Evolutionary conservation across 257 asterid genomes (phyloP), one percentile per base, ranked within the genome.

Genomic region (Rehmannia glutinosa): DNA sequence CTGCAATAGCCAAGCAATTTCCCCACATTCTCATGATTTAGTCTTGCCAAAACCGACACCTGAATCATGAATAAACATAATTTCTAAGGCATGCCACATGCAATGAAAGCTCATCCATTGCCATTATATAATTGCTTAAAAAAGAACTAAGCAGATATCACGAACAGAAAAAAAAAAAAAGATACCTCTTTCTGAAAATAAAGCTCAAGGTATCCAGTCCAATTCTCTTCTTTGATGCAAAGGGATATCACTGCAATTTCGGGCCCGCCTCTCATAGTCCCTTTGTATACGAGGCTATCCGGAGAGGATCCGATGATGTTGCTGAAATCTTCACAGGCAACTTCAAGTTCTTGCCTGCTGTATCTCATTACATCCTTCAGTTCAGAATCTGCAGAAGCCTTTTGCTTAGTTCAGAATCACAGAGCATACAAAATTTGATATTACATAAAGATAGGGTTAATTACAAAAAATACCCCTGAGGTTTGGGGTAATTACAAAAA

Each of bases 271-370:
- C 83, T 83, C 55, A 86, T 69, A 35, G 86, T 93, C 63, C 98
- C 98, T 80, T 93, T 93, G 76, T 87, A 93, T 15, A 93, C 90
- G 45, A 83, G 75, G 69, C 87, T 82, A 68, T 85, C 86, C 0
- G 88, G 82, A 45, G 85, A 75, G 16, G 87, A 80, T 38, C 83
- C 93, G 27, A 93, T 85, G 20, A 93, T 86, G 75, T 93, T 93
- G 83, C 98, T 93, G 76, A 93, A 93, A 75, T 90, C 98, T 83
- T 93, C 98, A 27, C 98, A 93, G 15, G 97, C 97, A 16, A 75
- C 81, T 71, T 83, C 95, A 38, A 93, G 96, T 56, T 93, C 98
- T 64, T 88, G 88, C 56, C 94, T 79, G 71, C 82, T 82, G 75
- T 86, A 88, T 75, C 82, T 83, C 20, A 38, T 63, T 1, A 86